Conservation (phyloP, 805 yeast species). For the Ogataea nakhonphanomensis region DNA sequence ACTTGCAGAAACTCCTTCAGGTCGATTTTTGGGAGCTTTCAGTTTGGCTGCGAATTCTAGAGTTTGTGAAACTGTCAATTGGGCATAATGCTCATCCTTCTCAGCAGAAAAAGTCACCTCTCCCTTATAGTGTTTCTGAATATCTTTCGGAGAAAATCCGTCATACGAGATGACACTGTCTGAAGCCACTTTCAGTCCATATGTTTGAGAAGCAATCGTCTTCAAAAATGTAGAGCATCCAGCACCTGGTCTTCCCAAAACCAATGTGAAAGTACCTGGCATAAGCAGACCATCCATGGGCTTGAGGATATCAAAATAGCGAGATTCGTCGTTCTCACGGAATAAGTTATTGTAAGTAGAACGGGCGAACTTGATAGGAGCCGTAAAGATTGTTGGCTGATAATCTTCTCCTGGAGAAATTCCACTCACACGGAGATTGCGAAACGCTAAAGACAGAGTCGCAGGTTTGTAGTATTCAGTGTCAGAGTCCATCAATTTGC, state of each 20-base stretch:
- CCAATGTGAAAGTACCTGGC: conserved; percentile 65
- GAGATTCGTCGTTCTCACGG: conserved; percentile 16
- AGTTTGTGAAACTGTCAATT: conserved; percentile 62
- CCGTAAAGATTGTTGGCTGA: conserved; percentile 50
- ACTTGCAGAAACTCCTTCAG: conserved; percentile 49
- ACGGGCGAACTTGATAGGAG: conserved; percentile 29
- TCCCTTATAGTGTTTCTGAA: conserved; percentile 52
- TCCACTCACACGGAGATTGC: conserved; percentile 54
- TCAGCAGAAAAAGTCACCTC: conserved; percentile 70
- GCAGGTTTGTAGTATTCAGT: conserved; percentile 62
- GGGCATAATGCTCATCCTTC: conserved; percentile 63
- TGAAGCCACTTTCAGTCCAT: conserved; percentile 50
- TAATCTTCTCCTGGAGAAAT: conserved; percentile 58
- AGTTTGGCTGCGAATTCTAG: conserved; percentile 56
- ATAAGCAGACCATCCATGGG: conserved; percentile 58
- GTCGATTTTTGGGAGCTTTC: conserved; percentile 58
- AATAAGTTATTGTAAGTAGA: conserved; percentile 9
- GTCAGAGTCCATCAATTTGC: conserved; percentile 45
- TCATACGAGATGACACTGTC: conserved; percentile 48
- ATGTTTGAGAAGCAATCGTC: conserved; percentile 53
- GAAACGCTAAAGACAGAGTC: conserved; percentile 53
- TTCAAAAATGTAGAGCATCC: conserved; percentile 68
- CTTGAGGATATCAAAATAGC: conserved; percentile 49
- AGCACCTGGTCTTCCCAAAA: conserved; percentile 76
- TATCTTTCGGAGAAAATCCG: conserved; percentile 50